Evolutionary conservation across 2,329 filamentous ascomycete genomes (phyloP).

Genomic region (Lasiodiplodia theobromae): DNA sequence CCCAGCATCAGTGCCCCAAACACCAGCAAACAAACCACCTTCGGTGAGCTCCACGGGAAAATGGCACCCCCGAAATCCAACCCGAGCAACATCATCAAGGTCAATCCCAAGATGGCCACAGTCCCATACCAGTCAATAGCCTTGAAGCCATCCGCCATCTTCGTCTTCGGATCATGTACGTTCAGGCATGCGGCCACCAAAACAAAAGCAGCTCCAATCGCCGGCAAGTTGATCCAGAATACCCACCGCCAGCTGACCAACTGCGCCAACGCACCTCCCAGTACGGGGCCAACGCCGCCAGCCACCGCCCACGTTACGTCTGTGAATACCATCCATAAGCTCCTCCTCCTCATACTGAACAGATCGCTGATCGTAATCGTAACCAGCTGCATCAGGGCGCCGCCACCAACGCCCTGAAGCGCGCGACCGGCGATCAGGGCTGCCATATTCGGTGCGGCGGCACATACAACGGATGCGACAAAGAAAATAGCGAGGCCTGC

Average conservation of each 20-base stretch:
- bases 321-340: slow-evolving; percentile 59
- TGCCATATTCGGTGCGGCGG: slow-evolving; percentile 53
- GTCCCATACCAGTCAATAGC: slow-evolving; percentile 64
- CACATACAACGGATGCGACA: slow-evolving; percentile 58
- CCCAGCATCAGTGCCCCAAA: slow-evolving; percentile 58
- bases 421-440: slow-evolving; percentile 63
- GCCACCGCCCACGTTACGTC: slow-evolving; percentile 64
- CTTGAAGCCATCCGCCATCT: slow-evolving; percentile 55
- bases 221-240: slow-evolving; percentile 64
- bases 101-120: slow-evolving; percentile 45
- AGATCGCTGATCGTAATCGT: slow-evolving; percentile 63
- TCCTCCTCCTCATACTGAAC: slow-evolving; percentile 58
- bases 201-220: slow-evolving; percentile 57
- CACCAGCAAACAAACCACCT: slow-evolving; percentile 63
- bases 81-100: slow-evolving; percentile 60
- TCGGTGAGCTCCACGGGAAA: slow-evolving; percentile 62
- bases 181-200: slow-evolving; percentile 62
- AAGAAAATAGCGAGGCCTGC: slow-evolving; percentile 58
- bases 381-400: slow-evolving; percentile 60
- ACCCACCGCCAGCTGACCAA: slow-evolving; percentile 61
- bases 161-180: slow-evolving; percentile 62
- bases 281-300: slow-evolving; percentile 59
- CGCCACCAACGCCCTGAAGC: slow-evolving; percentile 62
- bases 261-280: slow-evolving; percentile 60
- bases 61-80: slow-evolving; percentile 62